phyloP scores from a whole-genome alignment of 148 eudicot genomes.

The Rheum nobile region DNA sequence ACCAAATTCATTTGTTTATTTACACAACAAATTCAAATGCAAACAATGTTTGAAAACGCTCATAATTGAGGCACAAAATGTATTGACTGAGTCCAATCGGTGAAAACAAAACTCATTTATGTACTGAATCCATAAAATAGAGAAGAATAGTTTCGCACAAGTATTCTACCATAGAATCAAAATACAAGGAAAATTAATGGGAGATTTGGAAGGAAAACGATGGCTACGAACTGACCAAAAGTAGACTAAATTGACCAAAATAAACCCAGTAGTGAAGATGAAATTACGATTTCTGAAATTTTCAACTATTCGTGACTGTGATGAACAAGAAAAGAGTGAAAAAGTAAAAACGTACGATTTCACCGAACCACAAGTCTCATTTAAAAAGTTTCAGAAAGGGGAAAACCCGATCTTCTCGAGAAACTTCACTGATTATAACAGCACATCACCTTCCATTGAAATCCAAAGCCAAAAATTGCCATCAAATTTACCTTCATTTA shows the following conservation, averaged over 20 bases:
- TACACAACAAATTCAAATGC: slow-evolving; percentile 15
- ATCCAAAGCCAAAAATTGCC: neutral
- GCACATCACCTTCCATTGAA: slow-evolving; percentile 1
- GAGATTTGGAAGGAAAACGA: neutral
- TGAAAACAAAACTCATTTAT: neutral
- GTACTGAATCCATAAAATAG: too few species aligned
- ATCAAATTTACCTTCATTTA: neutral
- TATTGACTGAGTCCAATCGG: slow-evolving; percentile 1
- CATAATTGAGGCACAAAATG: neutral
- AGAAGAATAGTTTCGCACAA: neutral
- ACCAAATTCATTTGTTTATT: slow-evolving; percentile 15
- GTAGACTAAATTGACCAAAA: neutral
- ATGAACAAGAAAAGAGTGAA: neutral
- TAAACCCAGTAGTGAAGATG: neutral
- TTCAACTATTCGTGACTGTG: neutral
- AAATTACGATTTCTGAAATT: neutral
- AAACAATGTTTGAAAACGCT: neutral
- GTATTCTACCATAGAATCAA: neutral
- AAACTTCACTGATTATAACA: neutral
- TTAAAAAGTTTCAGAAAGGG: neutral
- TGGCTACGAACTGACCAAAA: neutral
- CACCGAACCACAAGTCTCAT: neutral
- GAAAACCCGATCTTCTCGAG: neutral
- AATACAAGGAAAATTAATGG: neutral
- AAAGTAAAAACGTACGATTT: neutral